These are phyloP conservation scores for Backusella morwellensis DNA, from an alignment of 192 early-diverging fungal genomes.

Conservation along the genomic window DNA sequence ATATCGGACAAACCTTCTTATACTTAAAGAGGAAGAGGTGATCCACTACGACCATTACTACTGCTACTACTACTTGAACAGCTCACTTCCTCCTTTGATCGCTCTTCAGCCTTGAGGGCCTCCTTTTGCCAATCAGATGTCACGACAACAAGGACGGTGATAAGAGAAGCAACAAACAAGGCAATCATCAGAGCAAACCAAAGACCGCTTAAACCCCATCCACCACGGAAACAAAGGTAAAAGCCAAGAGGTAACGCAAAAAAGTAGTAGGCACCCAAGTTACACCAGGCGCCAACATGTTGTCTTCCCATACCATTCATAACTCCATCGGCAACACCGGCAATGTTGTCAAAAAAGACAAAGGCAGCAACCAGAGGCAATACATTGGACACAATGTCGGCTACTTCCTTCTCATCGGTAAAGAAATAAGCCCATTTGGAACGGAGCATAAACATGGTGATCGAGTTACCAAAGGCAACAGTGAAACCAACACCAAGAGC, in stretches of 20 bases:
- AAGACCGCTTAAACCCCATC: constrained; percentile 58
- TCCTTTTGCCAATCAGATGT: constrained; percentile 23
- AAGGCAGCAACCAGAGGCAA: constrained; percentile 78
- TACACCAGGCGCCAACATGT: constrained; percentile 58
- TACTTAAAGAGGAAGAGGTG: background rate
- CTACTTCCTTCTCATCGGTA: constrained; percentile 65
- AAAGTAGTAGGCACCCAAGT: constrained; percentile 62
- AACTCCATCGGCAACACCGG: constrained; percentile 65
- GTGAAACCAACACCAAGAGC: constrained; percentile 45
- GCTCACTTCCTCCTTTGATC: constrained; percentile 8
- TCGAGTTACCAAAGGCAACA: constrained; percentile 50
- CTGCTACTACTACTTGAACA: background rate
- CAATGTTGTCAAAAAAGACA: constrained; percentile 66
- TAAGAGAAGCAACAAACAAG: constrained; percentile 29
- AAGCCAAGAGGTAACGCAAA: constrained; percentile 63
- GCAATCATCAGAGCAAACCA: constrained; percentile 54
- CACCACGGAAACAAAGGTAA: constrained; percentile 51
- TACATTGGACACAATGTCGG: constrained; percentile 62
- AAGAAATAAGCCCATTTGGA: constrained; percentile 65
- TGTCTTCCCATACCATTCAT: constrained; percentile 77
- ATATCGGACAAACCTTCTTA: background rate
- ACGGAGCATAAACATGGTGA: constrained; percentile 47
- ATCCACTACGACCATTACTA: background rate
- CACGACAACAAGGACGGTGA: constrained; percentile 19
- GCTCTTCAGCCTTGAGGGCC: constrained; percentile 10